These are phyloP conservation scores for Colletotrichum nymphaeae DNA, from an alignment of 2,329 filamentous ascomycete species.

Conservation along the genomic window DNA sequence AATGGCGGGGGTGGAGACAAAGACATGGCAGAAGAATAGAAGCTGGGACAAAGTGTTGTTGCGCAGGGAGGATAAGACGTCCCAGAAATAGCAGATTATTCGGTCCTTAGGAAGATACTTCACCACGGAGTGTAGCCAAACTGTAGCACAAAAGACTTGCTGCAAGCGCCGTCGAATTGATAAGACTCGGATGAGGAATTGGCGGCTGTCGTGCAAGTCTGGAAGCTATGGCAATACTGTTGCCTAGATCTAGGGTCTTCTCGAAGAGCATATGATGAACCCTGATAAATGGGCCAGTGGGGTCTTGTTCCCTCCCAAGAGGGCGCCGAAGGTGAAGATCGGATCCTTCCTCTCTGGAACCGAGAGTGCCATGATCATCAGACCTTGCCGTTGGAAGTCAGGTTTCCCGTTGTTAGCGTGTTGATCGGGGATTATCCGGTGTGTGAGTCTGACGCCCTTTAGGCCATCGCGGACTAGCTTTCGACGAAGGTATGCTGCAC, in stretches of 20 bases:
- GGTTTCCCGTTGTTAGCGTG: slow-evolving; percentile 15
- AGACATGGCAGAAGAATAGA: neutral
- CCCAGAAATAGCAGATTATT: neutral
- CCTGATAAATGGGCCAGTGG: neutral
- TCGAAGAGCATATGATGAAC: neutral
- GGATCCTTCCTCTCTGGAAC: slow-evolving; percentile 5
- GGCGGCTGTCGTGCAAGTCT: neutral
- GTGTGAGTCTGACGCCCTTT: slow-evolving; percentile 18
- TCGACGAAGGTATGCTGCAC: neutral
- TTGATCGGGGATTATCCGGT: slow-evolving; percentile 14
- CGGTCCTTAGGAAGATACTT: no score
- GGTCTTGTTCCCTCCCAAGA: neutral
- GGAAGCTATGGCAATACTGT: neutral
- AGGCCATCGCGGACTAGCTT: neutral
- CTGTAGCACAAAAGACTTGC: neutral
- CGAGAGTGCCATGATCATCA: neutral
- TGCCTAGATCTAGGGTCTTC: neutral
- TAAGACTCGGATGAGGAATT: neutral
- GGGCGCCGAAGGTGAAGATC: neutral
- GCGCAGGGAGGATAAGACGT: neutral
- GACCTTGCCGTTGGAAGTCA: slow-evolving; percentile 19
- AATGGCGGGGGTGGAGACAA: slow-evolving; percentile 33
- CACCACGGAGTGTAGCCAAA: neutral
- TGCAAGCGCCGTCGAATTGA: neutral
- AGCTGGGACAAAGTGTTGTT: neutral